Evolutionary conservation across 2,329 filamentous ascomycete species (phyloP).

Genomic region (Drechmeria coniospora): DNA sequence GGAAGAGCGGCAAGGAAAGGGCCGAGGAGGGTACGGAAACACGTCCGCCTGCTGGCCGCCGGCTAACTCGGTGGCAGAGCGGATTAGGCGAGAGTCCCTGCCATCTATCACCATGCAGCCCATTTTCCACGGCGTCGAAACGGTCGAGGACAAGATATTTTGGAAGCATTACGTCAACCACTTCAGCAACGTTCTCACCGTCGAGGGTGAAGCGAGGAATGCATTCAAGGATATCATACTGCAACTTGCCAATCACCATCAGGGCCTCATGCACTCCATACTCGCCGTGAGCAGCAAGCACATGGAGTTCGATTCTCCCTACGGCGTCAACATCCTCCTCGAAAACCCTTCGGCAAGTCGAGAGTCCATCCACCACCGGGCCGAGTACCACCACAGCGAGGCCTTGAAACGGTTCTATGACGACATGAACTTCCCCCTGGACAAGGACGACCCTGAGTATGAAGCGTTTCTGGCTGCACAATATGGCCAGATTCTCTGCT

Average conservation of each 20-base stretch:
- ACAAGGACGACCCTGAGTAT: conserved; percentile 27
- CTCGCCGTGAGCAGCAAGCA: conserved; percentile 73
- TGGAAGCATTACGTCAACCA: conserved; percentile 71
- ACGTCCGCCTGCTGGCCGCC: background rate
- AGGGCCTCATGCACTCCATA: conserved; percentile 80
- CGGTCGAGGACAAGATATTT: conserved; percentile 61
- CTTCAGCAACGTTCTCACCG: conserved; percentile 65
- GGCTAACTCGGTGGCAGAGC: conserved; percentile 23
- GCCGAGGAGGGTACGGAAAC: conserved; percentile 53
- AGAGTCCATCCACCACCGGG: conserved; percentile 31
- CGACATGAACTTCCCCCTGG: conserved; percentile 25
- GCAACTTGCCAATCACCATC: conserved; percentile 64
- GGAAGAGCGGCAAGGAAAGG: conserved; percentile 72
- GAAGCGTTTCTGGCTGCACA: conserved; percentile 34
- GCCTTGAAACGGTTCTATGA: conserved; percentile 37
- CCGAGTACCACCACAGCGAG: conserved; percentile 38
- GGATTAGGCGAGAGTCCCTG: conserved; percentile 30
- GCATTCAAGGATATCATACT: conserved; percentile 76
- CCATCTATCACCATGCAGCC: conserved; percentile 42
- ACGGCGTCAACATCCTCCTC: conserved; percentile 35
- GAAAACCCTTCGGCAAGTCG: conserved; percentile 31
- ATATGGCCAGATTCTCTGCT: conserved; percentile 48
- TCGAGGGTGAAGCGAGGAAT: conserved; percentile 68
- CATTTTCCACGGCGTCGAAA: conserved; percentile 71
- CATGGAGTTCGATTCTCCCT: conserved; percentile 42